phyloP scores from a whole-genome alignment of 1,284 basidiomycete genomes.

The Fistulina hepatica region DNA sequence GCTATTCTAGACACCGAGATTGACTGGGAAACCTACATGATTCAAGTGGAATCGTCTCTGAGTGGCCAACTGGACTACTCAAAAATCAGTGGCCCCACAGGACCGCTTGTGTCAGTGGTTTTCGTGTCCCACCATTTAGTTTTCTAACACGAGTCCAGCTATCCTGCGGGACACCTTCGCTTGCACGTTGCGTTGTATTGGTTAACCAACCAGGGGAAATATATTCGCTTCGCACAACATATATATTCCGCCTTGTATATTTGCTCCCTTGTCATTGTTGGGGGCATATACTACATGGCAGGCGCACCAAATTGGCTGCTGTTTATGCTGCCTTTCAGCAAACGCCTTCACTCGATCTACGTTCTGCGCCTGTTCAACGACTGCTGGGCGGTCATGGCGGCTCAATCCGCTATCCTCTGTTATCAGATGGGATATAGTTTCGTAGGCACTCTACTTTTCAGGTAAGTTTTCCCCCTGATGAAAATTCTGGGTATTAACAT shows the following conservation, averaged over 20 bases:
- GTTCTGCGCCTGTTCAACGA: slow-evolving; percentile 93
- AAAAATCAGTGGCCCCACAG: slow-evolving; percentile 83
- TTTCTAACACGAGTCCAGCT: slow-evolving; percentile 46
- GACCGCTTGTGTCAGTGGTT: slow-evolving; percentile 75
- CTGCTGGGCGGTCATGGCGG: slow-evolving; percentile 67
- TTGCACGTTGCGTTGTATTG: slow-evolving; percentile 69
- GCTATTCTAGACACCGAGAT: slow-evolving; percentile 88
- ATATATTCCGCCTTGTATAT: slow-evolving; percentile 72
- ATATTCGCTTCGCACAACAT: slow-evolving; percentile 65
- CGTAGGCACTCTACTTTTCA: slow-evolving; percentile 58
- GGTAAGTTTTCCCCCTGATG: slow-evolving; percentile 36
- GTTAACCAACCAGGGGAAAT: slow-evolving; percentile 51
- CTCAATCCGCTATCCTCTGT: slow-evolving; percentile 51
- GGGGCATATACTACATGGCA: slow-evolving; percentile 58
- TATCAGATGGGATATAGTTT: slow-evolving; percentile 51
- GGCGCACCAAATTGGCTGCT: slow-evolving; percentile 71
- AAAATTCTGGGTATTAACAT: slow-evolving; percentile 3
- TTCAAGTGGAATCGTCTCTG: slow-evolving; percentile 73
- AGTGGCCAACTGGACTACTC: slow-evolving; percentile 82
- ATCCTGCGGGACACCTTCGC: slow-evolving; percentile 89
- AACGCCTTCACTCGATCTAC: slow-evolving; percentile 91
- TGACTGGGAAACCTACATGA: slow-evolving; percentile 91
- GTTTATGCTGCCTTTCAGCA: slow-evolving; percentile 75
- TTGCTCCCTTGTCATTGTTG: slow-evolving; percentile 50
- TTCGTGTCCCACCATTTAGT: too few relatives aligned